Evolutionary conservation across 2,329 filamentous ascomycete genomes (phyloP).

Genomic region (Diaporthe amygdali): DNA sequence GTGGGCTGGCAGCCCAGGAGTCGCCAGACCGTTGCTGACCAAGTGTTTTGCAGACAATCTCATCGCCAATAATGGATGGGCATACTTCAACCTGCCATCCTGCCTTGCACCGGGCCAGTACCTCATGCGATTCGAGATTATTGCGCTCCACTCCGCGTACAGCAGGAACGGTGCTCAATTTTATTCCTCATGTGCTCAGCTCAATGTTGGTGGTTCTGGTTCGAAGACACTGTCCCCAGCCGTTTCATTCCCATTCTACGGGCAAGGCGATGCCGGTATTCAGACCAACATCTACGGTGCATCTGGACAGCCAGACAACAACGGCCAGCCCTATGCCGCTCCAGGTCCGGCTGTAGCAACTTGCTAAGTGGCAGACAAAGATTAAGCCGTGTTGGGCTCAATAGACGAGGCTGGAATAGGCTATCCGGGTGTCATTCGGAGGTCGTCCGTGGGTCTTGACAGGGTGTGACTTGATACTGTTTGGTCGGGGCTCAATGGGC

Average conservation of each 20-base stretch:
- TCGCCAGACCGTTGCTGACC: neutral
- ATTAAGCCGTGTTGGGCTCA: neutral
- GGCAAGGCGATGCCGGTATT: slow-evolving; percentile 49
- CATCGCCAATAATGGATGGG: slow-evolving; percentile 49
- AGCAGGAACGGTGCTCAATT: slow-evolving; percentile 44
- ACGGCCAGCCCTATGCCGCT: slow-evolving; percentile 43
- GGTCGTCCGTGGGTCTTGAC: neutral
- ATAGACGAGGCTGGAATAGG: neutral
- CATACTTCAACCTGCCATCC: slow-evolving; percentile 53
- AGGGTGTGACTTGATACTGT: neutral
- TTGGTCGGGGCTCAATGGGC: neutral
- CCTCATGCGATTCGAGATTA: slow-evolving; percentile 58
- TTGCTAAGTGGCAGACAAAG: slow-evolving; percentile 30
- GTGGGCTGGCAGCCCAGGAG: neutral
- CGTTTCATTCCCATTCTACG: slow-evolving; percentile 52
- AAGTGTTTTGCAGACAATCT: slow-evolving; percentile 39
- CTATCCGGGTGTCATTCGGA: neutral
- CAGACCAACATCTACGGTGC: slow-evolving; percentile 52
- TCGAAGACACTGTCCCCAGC: slow-evolving; percentile 38
- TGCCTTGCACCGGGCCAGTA: slow-evolving; percentile 60
- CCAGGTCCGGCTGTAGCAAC: slow-evolving; percentile 42
- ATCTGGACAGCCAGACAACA: slow-evolving; percentile 46
- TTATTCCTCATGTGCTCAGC: slow-evolving; percentile 50
- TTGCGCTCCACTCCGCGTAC: slow-evolving; percentile 57
- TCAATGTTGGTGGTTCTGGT: slow-evolving; percentile 45